Percentiles rank a stretch among this genome's conserved stretches.
Conservation (phyloP, 2,329 filamentous ascomycete genomes). For the Dichotomopilus funicola region DNA sequence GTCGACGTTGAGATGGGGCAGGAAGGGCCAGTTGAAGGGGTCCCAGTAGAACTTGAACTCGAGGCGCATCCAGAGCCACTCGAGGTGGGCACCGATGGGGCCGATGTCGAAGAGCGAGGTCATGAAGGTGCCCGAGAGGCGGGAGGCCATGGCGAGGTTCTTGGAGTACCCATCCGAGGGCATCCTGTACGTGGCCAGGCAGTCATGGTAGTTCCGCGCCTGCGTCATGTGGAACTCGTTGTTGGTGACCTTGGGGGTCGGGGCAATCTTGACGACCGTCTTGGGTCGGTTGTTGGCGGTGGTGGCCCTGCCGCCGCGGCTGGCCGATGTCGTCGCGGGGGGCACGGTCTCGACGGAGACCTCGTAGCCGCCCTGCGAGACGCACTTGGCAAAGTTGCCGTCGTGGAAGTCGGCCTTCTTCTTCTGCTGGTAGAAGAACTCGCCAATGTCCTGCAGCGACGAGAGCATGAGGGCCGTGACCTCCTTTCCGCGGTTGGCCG, state of each 20-base stretch:
- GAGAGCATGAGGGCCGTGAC: slow-evolving; percentile 17
- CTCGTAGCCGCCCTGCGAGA: slow-evolving; percentile 17
- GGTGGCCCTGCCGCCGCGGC: not conserved
- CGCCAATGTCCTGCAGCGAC: slow-evolving; percentile 14
- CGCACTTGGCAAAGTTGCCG: slow-evolving; percentile 13
- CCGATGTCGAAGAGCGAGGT: slow-evolving; percentile 2
- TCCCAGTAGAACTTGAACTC: slow-evolving; percentile 21
- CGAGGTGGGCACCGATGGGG: slow-evolving; percentile 14
- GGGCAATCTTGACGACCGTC: not conserved
- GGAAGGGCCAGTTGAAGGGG: slow-evolving; percentile 11
- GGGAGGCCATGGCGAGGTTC: slow-evolving; percentile 9
- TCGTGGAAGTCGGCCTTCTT: not conserved
- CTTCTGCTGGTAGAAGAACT: slow-evolving; percentile 7
- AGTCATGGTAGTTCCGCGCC: slow-evolving; percentile 5
- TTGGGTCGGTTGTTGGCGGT: not conserved
- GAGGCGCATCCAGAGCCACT: slow-evolving; percentile 14
- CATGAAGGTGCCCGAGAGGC: slow-evolving; percentile 7
- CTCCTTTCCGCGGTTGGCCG: not conserved
- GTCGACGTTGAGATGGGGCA: not conserved
- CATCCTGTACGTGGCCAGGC: not conserved
- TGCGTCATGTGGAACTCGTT: slow-evolving; percentile 4
- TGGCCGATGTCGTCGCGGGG: not conserved
- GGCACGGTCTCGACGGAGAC: not conserved
- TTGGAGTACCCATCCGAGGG: slow-evolving; percentile 14
- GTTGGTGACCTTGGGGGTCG: slow-evolving; percentile 7